phyloP scores from a whole-genome alignment of 306 rosid genomes.

The Macrotyloma uniflorum region DNA sequence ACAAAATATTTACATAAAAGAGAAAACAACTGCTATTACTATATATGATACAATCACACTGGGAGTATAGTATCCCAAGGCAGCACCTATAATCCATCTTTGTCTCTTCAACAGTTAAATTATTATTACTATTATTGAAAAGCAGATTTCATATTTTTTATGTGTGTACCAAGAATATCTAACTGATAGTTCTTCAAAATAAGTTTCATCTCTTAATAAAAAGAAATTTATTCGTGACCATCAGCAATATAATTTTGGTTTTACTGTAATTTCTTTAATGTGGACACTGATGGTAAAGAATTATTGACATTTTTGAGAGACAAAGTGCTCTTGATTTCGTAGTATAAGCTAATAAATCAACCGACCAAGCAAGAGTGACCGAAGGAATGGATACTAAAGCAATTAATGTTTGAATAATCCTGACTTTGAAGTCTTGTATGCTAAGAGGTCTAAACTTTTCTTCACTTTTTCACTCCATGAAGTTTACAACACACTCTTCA shows the following conservation, averaged over 20 bases:
- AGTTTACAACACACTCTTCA: slow-evolving; percentile 36
- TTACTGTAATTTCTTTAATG: not conserved
- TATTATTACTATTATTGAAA: not conserved
- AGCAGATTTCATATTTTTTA: not conserved
- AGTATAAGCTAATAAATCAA: slow-evolving; percentile 29
- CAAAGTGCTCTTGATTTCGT: not conserved
- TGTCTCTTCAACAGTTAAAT: not conserved
- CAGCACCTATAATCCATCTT: slow-evolving; percentile 14
- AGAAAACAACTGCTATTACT: slow-evolving; percentile 1
- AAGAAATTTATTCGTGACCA: too few species aligned
- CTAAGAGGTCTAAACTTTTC: slow-evolving; percentile 42
- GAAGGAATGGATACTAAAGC: slow-evolving; percentile 30
- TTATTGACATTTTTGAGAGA: not conserved
- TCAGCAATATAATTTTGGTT: too few species aligned
- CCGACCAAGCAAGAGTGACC: slow-evolving; percentile 35
- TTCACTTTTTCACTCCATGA: slow-evolving; percentile 34
- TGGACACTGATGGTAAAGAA: slow-evolving; percentile 13
- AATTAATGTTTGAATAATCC: slow-evolving; percentile 30
- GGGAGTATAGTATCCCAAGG: not conserved
- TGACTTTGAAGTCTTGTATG: slow-evolving; percentile 44
- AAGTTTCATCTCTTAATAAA: too few species aligned
- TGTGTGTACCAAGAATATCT: too few species aligned
- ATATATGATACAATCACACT: slow-evolving; percentile 3
- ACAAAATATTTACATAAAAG: not conserved
- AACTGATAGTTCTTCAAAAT: too few species aligned